Evolutionary conservation across 176 grass and related monocot species (phyloP).

Genomic region (Tuctoria greenei): DNA sequence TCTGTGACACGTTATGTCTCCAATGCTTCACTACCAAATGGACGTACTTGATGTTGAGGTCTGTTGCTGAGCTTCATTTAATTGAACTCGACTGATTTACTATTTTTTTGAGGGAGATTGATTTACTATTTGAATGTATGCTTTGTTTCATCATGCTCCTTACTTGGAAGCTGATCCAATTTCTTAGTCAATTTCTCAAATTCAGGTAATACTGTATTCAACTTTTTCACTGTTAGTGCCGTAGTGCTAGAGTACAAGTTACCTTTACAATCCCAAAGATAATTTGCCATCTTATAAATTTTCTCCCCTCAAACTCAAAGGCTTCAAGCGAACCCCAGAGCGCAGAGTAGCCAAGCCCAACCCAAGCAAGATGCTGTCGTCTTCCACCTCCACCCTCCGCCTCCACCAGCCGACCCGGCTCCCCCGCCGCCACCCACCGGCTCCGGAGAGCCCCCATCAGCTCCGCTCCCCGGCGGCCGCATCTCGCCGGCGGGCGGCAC

Average conservation of each 20-base stretch:
- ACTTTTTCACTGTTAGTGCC: background rate
- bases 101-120: no score
- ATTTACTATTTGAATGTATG: background rate
- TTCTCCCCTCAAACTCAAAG: no score
- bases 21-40: background rate
- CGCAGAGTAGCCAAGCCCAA: background rate
- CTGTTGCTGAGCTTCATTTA: background rate
- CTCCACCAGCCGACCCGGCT: conserved; percentile 33
- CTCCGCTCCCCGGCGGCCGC: conserved; percentile 3
- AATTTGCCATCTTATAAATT: no score
- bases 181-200: background rate
- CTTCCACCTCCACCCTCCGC: conserved; percentile 40
- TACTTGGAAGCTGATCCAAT: background rate
- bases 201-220: background rate
- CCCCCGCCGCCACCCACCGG: conserved; percentile 8
- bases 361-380: conserved; percentile 42
- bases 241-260: no score
- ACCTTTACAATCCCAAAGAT: no score
- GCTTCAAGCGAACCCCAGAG: no score
- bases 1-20: background rate
- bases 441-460: conserved; percentile 6
- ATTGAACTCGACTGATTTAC: background rate
- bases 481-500: background rate
- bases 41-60: background rate
- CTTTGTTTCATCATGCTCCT: background rate